Evolutionary conservation across 1,284 basidiomycete genomes (phyloP).

Genomic region (Dichomitus squalens): DNA sequence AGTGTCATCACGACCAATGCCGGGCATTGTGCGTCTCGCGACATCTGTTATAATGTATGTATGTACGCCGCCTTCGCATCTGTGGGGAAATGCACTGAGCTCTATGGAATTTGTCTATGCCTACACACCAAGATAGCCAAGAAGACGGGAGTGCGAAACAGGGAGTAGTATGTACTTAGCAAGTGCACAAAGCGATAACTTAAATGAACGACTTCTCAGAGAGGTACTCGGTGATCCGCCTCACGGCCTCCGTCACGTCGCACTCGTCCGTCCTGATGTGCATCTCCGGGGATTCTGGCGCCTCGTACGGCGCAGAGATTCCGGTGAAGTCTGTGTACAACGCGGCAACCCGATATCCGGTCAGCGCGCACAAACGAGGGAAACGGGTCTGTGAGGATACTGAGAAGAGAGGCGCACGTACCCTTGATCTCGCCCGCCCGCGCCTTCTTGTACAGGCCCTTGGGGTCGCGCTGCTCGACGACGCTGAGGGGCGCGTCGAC

Average conservation of each 20-base stretch:
- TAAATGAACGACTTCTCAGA: conserved; percentile 59
- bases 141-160: neutral
- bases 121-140: conserved; percentile 15
- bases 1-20: too few relatives aligned
- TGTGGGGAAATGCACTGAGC: neutral
- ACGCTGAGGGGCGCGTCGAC: conserved; percentile 90
- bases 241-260: conserved; percentile 81
- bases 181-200: conserved; percentile 10
- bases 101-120: neutral
- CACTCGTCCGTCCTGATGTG: conserved; percentile 90
- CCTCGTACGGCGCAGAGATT: conserved; percentile 96
- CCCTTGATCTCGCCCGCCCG: conserved; percentile 96
- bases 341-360: neutral
- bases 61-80: neutral
- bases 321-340: conserved; percentile 89
- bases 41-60: too few relatives aligned
- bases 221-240: conserved; percentile 85
- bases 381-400: neutral
- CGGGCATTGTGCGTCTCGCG: too few relatives aligned
- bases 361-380: neutral
- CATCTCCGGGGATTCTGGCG: conserved; percentile 85
- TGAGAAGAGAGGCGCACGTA: conserved; percentile 33
- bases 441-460: conserved; percentile 98
- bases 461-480: conserved; percentile 94
- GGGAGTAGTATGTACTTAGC: too few relatives aligned